Conservation (phyloP, 345 rosid species). For the Aquilaria yunnanensis region DNA sequence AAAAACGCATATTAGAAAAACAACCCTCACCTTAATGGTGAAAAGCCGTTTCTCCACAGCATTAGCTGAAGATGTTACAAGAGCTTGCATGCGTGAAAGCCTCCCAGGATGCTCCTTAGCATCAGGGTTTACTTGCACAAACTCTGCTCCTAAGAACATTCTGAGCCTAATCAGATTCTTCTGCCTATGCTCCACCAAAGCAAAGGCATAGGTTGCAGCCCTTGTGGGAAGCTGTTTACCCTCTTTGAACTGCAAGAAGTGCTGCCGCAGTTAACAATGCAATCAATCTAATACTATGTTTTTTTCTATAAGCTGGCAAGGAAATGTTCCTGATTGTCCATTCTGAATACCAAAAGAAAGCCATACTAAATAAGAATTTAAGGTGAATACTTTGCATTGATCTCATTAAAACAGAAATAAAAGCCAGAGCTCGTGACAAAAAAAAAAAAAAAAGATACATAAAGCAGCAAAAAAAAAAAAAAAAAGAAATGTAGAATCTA, state of each 20-base stretch:
- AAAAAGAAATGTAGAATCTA: no score
- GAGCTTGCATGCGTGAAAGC: conserved; percentile 50
- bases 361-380: neutral
- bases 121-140: conserved; percentile 33
- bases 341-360: conserved; percentile 2
- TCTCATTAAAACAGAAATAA: no score
- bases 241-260: conserved; percentile 51
- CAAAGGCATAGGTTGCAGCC: conserved; percentile 57
- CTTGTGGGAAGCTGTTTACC: conserved; percentile 39
- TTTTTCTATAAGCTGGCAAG: neutral
- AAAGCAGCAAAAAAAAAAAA: no score
- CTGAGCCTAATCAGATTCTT: conserved; percentile 58
- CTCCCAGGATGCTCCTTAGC: conserved; percentile 37
- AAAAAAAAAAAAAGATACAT: no score
- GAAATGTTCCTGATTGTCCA: no score
- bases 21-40: conserved; percentile 57
- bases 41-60: conserved; percentile 43
- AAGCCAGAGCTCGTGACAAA: no score
- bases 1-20: no score
- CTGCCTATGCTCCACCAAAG: conserved; percentile 76
- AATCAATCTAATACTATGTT: neutral
- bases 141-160: conserved; percentile 79
- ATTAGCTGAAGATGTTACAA: conserved; percentile 46
- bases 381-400: no score
- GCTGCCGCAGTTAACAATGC: conserved; percentile 10